A percentile compares a stretch with the other conserved stretches of the same genome.
These are phyloP conservation scores for Epicoccum sorghinum DNA, from an alignment of 2,329 filamentous ascomycete genomes.

Conservation along the genomic window DNA sequence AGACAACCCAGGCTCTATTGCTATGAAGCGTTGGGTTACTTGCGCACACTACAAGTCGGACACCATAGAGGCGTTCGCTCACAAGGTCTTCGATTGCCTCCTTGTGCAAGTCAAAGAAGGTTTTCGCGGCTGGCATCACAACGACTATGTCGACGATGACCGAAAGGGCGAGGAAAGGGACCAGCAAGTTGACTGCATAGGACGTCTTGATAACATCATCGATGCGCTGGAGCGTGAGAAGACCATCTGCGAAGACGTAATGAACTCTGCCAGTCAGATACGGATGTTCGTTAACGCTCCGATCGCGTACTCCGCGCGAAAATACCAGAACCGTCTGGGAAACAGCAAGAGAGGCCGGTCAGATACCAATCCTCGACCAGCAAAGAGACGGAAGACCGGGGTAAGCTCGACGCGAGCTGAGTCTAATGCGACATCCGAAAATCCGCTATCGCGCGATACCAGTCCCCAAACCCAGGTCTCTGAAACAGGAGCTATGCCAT, in stretches of 20 bases:
- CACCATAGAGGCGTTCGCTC: slow-evolving; percentile 42
- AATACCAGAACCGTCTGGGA: slow-evolving; percentile 41
- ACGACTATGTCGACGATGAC: slow-evolving; percentile 44
- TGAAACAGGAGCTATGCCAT: too few relatives aligned
- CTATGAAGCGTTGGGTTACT: slow-evolving; percentile 43
- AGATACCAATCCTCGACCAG: slow-evolving; percentile 15
- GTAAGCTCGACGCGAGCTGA: too few relatives aligned
- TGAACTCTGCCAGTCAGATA: slow-evolving; percentile 44
- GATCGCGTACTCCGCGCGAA: slow-evolving; percentile 40
- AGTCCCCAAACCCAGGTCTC: too few relatives aligned
- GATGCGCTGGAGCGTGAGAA: slow-evolving; percentile 42
- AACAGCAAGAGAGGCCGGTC: slow-evolving; percentile 43
- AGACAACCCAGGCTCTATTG: slow-evolving; percentile 40
- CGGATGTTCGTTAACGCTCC: slow-evolving; percentile 48
- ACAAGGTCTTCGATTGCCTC: slow-evolving; percentile 43
- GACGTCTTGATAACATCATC: slow-evolving; percentile 39
- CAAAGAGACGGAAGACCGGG: slow-evolving; percentile 9
- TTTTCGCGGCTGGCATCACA: slow-evolving; percentile 44
- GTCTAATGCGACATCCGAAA: too few relatives aligned
- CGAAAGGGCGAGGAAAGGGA: slow-evolving; percentile 45
- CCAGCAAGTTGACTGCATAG: slow-evolving; percentile 37
- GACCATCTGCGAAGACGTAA: slow-evolving; percentile 46
- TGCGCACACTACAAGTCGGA: slow-evolving; percentile 35
- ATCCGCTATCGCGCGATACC: too few relatives aligned
- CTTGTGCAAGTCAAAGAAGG: slow-evolving; percentile 37